Evolutionary conservation across 805 yeast species (phyloP).

Genomic region (Myxozyma monticola): DNA sequence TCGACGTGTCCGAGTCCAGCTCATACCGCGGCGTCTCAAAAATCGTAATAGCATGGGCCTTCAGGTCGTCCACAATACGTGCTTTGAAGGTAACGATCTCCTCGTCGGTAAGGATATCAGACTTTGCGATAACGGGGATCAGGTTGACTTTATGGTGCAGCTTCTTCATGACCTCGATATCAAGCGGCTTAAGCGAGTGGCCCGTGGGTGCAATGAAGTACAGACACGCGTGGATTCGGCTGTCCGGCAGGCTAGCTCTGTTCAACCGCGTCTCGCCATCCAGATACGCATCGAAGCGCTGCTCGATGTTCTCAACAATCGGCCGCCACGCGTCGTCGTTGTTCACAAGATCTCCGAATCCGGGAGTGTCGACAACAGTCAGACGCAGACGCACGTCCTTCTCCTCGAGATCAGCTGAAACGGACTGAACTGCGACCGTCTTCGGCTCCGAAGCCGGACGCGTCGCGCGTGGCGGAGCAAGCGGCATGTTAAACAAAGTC

Average conservation of each 20-base stretch:
- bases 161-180: slow-evolving; percentile 81
- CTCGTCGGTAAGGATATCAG: slow-evolving; percentile 87
- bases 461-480: slow-evolving; percentile 38
- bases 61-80: slow-evolving; percentile 57
- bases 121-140: slow-evolving; percentile 91
- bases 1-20: slow-evolving; percentile 81
- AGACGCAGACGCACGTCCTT: slow-evolving; percentile 85
- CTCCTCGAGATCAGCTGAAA: slow-evolving; percentile 78
- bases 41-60: slow-evolving; percentile 67
- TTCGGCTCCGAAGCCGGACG: slow-evolving; percentile 33
- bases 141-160: slow-evolving; percentile 89
- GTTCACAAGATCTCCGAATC: slow-evolving; percentile 88
- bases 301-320: slow-evolving; percentile 82
- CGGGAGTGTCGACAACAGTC: slow-evolving; percentile 86
- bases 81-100: slow-evolving; percentile 76
- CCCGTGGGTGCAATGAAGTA: slow-evolving; percentile 98
- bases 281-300: slow-evolving; percentile 81
- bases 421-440: slow-evolving; percentile 58
- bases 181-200: slow-evolving; percentile 85
- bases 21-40: slow-evolving; percentile 79
- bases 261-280: slow-evolving; percentile 85
- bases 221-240: slow-evolving; percentile 87
- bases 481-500: slow-evolving; percentile 75
- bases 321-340: slow-evolving; percentile 69
- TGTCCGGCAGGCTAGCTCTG: slow-evolving; percentile 70